These are phyloP conservation scores for Bjerkandera adusta DNA, from an alignment of 1,284 basidiomycete species.

Conservation along the genomic window DNA sequence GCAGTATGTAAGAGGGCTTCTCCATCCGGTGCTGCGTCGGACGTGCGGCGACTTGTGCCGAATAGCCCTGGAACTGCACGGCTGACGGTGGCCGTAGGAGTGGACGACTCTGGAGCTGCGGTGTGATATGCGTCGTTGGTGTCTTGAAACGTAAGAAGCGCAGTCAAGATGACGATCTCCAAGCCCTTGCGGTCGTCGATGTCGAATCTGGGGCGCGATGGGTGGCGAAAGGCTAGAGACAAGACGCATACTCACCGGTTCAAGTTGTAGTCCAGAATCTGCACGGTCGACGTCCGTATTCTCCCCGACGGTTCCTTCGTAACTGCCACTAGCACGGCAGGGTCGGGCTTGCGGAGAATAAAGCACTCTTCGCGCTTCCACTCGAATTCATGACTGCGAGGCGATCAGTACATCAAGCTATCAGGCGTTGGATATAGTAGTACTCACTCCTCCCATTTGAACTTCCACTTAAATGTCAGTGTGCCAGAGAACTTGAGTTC, in stretches of 20 bases:
- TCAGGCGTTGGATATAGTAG: background rate
- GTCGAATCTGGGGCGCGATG: slow-evolving; percentile 56
- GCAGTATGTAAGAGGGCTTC: too few species aligned
- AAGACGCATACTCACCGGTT: slow-evolving; percentile 46
- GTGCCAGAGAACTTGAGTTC: slow-evolving; percentile 74
- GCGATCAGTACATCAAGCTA: background rate
- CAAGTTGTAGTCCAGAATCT: slow-evolving; percentile 85
- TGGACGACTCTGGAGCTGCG: slow-evolving; percentile 23
- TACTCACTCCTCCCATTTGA: slow-evolving; percentile 79
- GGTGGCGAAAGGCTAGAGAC: background rate
- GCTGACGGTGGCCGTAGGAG: slow-evolving; percentile 21
- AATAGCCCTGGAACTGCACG: slow-evolving; percentile 11
- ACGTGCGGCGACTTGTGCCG: slow-evolving; percentile 2
- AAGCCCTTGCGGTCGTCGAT: slow-evolving; percentile 80
- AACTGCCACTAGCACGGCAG: slow-evolving; percentile 76
- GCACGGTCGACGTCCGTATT: slow-evolving; percentile 64
- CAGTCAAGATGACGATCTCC: slow-evolving; percentile 76
- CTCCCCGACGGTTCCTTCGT: slow-evolving; percentile 72
- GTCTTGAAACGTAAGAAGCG: slow-evolving; percentile 76
- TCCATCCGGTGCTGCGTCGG: slow-evolving; percentile 6
- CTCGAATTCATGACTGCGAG: slow-evolving; percentile 69
- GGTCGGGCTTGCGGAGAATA: slow-evolving; percentile 81
- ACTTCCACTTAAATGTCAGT: slow-evolving; percentile 72
- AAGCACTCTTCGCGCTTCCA: slow-evolving; percentile 82
- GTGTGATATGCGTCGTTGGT: slow-evolving; percentile 56